Conservation (phyloP, 2,329 filamentous ascomycete species). For the Alternaria sp. region DNA sequence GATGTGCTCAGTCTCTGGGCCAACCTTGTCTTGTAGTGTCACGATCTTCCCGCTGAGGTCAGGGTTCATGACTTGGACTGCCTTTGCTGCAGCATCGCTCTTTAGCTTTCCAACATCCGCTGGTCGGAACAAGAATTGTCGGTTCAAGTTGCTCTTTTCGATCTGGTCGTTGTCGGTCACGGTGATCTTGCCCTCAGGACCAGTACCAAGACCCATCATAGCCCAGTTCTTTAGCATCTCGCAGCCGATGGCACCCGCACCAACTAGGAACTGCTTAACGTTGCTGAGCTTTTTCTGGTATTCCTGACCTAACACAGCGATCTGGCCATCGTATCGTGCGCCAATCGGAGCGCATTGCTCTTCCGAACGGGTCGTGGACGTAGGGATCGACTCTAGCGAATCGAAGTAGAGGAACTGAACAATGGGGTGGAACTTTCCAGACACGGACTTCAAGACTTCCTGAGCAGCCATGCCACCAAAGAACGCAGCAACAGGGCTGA, state of each 20-base stretch:
- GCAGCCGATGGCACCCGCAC: constrained; percentile 95
- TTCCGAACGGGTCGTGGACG: constrained; percentile 76
- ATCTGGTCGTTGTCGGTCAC: constrained; percentile 99
- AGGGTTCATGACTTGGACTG: constrained; percentile 95
- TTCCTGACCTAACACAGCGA: constrained; percentile 91
- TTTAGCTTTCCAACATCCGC: constrained; percentile 96
- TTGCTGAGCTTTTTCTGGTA: constrained; percentile 95
- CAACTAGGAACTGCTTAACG: constrained; percentile 90
- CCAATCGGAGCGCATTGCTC: constrained; percentile 86
- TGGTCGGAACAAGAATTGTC: constrained; percentile 93
- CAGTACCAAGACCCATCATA: constrained; percentile 93
- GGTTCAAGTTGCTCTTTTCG: constrained; percentile 97
- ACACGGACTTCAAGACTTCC: constrained; percentile 95
- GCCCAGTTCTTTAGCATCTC: constrained; percentile 99
- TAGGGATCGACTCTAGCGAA: constrained; percentile 92
- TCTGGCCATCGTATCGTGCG: constrained; percentile 93
- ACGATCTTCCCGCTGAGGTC: constrained; percentile 87
- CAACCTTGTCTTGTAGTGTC: constrained; percentile 87
- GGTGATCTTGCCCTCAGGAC: constrained; percentile 85
- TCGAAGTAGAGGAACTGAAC: constrained; percentile 98
- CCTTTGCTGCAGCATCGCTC: constrained; percentile 89
- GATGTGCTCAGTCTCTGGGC: constrained; percentile 87
- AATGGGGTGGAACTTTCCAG: constrained; percentile 96
- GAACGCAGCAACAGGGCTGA: constrained; percentile 91
- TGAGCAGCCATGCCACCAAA: constrained; percentile 94